Evolutionary conservation across 1,139 yeast species (phyloP).

Genomic region (Williopsis jadinii): DNA sequence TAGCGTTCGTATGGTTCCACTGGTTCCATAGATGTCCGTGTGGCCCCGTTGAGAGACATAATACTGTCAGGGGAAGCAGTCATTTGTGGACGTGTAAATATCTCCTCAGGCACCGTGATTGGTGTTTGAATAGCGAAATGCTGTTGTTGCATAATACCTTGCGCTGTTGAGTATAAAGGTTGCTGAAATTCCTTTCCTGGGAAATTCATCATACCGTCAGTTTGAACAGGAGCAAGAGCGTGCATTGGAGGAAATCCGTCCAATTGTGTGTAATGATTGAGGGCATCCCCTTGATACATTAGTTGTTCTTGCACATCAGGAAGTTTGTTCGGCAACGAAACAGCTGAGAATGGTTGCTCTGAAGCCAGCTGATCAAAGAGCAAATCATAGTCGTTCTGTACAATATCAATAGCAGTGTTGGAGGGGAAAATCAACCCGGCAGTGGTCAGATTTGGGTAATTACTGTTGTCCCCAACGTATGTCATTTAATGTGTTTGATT

Average conservation of each 20-base stretch:
- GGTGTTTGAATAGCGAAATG: neutral
- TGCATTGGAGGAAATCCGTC: constrained; percentile 12
- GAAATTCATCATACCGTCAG: neutral
- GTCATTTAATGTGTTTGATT: no score
- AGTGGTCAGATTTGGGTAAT: no score
- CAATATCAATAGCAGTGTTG: no score
- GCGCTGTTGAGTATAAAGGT: neutral
- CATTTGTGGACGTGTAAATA: neutral
- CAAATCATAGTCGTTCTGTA: no score
- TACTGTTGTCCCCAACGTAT: no score
- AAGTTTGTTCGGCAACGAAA: no score
- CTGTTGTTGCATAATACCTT: neutral
- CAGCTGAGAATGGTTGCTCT: no score
- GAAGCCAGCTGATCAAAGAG: no score
- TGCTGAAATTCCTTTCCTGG: neutral
- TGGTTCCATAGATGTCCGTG: neutral
- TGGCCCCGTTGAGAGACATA: neutral
- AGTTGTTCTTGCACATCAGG: no score
- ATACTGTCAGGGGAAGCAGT: neutral
- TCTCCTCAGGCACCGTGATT: neutral
- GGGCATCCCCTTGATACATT: no score
- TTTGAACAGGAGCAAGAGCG: constrained; percentile 7
- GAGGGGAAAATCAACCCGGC: no score
- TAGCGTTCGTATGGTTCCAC: constrained; percentile 23
- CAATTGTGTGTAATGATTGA: constrained; percentile 1